Evolutionary conservation across 1,139 yeast species (phyloP).

Genomic region (Debaryomycetaceae sp.): DNA sequence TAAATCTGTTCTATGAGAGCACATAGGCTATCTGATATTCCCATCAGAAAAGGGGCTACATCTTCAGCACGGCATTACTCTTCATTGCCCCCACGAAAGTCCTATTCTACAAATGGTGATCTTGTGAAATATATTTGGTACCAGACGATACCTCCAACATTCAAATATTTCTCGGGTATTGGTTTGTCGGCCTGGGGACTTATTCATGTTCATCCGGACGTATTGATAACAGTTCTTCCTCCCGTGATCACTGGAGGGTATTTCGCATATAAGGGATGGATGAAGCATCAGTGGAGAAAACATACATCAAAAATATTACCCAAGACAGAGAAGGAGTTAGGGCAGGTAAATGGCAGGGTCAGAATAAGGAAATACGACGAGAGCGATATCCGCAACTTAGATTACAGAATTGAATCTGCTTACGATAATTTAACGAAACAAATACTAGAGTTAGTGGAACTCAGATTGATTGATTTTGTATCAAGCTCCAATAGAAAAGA

Average conservation of each 20-base stretch:
- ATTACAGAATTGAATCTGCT: constrained; percentile 36
- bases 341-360: constrained; percentile 13
- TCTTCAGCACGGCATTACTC: background rate
- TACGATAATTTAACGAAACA: constrained; percentile 34
- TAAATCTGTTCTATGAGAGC: too few relatives aligned
- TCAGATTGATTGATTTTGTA: constrained; percentile 20
- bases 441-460: constrained; percentile 23
- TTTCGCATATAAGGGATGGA: constrained; percentile 17
- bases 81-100: constrained; percentile 28
- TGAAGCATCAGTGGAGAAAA: constrained; percentile 12
- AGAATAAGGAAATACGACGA: constrained; percentile 33
- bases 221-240: constrained; percentile 34
- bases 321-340: constrained; percentile 5
- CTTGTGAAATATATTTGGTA: constrained; percentile 26
- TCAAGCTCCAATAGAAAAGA: constrained; percentile 8
- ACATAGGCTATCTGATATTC: too few relatives aligned
- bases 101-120: constrained; percentile 24
- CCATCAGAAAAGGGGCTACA: too few relatives aligned
- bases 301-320: constrained; percentile 13
- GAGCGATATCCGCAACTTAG: constrained; percentile 24
- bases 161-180: constrained; percentile 29
- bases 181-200: constrained; percentile 24
- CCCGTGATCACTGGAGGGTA: constrained; percentile 29
- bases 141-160: constrained; percentile 21
- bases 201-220: constrained; percentile 37